Percentiles rank a stretch among this genome's conserved stretches.
phyloP scores from a whole-genome alignment of 2,329 filamentous ascomycete species.

The Stagonosporopsis rhizophila region DNA sequence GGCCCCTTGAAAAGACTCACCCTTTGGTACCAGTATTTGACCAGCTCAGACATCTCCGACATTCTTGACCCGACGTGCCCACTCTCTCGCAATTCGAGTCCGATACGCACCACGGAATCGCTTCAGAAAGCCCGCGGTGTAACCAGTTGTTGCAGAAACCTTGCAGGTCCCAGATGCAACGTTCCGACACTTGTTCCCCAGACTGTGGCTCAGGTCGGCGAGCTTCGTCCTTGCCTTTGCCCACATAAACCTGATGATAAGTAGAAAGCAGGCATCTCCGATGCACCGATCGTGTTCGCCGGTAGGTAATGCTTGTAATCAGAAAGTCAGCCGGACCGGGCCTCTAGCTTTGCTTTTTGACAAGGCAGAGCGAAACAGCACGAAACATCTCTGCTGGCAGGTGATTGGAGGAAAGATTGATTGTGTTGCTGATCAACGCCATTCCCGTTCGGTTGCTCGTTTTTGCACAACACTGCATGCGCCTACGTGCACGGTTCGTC shows the following conservation, averaged over 20 bases:
- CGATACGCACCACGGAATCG: conserved; percentile 2
- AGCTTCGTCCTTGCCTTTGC: conserved; percentile 18
- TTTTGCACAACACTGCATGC: conserved; percentile 8
- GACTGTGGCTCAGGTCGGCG: conserved; percentile 37
- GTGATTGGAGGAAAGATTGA: conserved; percentile 15
- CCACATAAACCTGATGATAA: conserved; percentile 8
- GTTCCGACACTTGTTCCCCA: conserved; percentile 23
- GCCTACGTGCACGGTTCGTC: neutral
- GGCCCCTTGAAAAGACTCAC: conserved; percentile 1
- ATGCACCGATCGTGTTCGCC: conserved; percentile 4
- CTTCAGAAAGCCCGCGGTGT: conserved; percentile 16
- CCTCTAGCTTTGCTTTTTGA: conserved; percentile 11
- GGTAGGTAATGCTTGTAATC: neutral
- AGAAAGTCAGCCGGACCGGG: conserved; percentile 11
- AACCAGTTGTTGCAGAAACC: conserved; percentile 16
- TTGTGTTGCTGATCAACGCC: conserved; percentile 9
- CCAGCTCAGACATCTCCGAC: conserved; percentile 1
- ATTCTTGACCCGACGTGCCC: neutral
- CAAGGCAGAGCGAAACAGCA: neutral
- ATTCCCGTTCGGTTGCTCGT: conserved; percentile 4
- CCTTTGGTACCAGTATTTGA: neutral
- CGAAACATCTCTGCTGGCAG: conserved; percentile 5
- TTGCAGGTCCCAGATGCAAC: conserved; percentile 17
- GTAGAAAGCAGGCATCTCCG: neutral
- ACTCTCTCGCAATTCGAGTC: neutral